Evolutionary conservation across 495 filamentous ascomycete genomes (phyloP), one percentile per base, ranked within the genome.

Genomic region (Penicillium antarcticum): DNA sequence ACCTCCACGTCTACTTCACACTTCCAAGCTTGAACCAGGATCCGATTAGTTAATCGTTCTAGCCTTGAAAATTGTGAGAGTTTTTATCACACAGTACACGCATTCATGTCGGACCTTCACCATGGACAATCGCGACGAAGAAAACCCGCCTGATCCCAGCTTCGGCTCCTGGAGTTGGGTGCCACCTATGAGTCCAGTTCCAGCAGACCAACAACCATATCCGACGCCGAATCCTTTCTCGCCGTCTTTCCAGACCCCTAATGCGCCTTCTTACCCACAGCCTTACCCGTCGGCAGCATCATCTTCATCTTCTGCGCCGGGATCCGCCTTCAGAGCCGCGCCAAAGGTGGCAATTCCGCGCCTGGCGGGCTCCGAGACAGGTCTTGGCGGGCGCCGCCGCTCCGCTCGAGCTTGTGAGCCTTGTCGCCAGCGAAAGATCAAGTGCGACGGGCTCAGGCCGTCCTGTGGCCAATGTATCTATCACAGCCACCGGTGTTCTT

Each of bases 401-500:
- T 72, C 76, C 6, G 63, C 67, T 1, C 71, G 75, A 26, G 87
- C 87, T 14, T 90, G 87, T 58, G 87, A 87, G 76, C 80, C 86
- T 18, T 90, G 87, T 68, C 73, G 87, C 26, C 80, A 84, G 56
- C 76, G 87, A 36, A 85, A 85, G 56, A 77, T 80, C 50, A 85
- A 84, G 60, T 84, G 81, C 53, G 79, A 77, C 46, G 81, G 79
- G 19, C 69, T 58, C n/a, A 63, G 68, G 53, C 83, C 83, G 3
- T 43, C 36, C 2, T 86, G 83, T 64, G 66, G 68, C 14, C 77
- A 81, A 50, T 86, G 83, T 51, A 47, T 62, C 37, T 74, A 79
- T 37, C 70, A 76, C 42, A 63, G 65, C n/a, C 59, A 74, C n/a
- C 17, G 7, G 12, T 86, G 82, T 49, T 24, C 57, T 4, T 86